Conservation (phyloP, 2,329 filamentous ascomycete genomes). For the Aspergillus ruber region DNA sequence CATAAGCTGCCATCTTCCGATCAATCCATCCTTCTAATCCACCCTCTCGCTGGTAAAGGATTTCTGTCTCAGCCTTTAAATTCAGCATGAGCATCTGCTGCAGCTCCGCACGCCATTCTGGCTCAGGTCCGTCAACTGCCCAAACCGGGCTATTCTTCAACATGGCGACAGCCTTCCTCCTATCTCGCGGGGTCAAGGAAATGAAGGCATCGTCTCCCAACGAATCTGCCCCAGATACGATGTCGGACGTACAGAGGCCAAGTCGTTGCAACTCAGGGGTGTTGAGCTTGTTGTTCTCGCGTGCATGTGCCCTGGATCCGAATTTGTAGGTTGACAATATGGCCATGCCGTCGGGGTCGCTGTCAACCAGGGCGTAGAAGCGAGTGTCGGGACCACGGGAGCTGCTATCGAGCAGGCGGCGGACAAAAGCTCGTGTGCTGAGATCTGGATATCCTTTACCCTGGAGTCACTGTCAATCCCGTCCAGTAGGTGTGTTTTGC, state of each 20-base stretch:
- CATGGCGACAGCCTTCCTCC: slow-evolving; percentile 50
- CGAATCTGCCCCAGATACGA: slow-evolving; percentile 22
- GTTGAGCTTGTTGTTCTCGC: slow-evolving; percentile 45
- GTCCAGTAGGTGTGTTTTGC: not conserved
- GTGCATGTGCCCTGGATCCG: slow-evolving; percentile 50
- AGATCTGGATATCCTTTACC: slow-evolving; percentile 62
- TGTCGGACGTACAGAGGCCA: slow-evolving; percentile 46
- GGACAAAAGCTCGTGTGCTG: slow-evolving; percentile 49
- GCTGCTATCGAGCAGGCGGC: slow-evolving; percentile 33
- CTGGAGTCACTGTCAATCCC: slow-evolving; percentile 24
- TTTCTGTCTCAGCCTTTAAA: slow-evolving; percentile 57
- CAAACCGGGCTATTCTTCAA: slow-evolving; percentile 41
- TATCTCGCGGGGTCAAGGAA: slow-evolving; percentile 47
- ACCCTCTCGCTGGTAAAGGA: slow-evolving; percentile 40
- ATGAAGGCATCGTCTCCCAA: slow-evolving; percentile 30
- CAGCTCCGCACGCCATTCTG: slow-evolving; percentile 46
- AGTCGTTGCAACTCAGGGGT: slow-evolving; percentile 50
- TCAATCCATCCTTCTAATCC: slow-evolving; percentile 42
- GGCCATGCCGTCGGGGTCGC: slow-evolving; percentile 57
- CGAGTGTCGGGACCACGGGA: slow-evolving; percentile 21
- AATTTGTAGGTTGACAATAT: slow-evolving; percentile 60
- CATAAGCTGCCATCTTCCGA: slow-evolving; percentile 19
- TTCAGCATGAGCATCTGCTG: slow-evolving; percentile 58
- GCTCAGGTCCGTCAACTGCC: slow-evolving; percentile 39
- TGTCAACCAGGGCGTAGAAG: slow-evolving; percentile 53